Evolutionary conservation across 495 filamentous ascomycete species (phyloP).

Genomic region (Tuber calosporum): DNA sequence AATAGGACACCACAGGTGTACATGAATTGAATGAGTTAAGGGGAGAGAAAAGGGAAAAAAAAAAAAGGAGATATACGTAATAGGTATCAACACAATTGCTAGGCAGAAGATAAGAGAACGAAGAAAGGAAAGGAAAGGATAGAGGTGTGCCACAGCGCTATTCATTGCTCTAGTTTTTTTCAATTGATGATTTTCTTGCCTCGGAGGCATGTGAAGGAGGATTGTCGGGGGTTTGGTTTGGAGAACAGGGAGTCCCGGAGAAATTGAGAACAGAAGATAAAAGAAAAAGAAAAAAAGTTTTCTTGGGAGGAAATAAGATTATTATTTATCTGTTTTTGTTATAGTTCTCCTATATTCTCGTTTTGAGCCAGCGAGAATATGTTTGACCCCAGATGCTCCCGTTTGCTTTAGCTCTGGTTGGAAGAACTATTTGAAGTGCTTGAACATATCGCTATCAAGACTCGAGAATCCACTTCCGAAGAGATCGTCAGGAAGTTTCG

Average conservation of each 20-base stretch:
- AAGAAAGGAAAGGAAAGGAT: not conserved
- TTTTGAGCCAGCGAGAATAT: not conserved
- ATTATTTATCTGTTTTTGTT: not conserved
- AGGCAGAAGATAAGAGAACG: not conserved
- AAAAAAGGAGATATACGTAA: not conserved
- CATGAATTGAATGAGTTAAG: not conserved
- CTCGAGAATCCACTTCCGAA: slow-evolving; percentile 49
- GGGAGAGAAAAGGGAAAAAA: not conserved
- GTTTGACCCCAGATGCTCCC: not conserved
- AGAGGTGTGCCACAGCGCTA: not conserved
- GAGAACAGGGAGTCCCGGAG: not conserved
- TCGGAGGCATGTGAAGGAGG: not conserved
- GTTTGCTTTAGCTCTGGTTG: not conserved
- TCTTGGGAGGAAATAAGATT: not conserved
- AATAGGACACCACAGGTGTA: not conserved
- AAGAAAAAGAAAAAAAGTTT: slow-evolving; percentile 11
- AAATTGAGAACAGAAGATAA: slow-evolving; percentile 21
- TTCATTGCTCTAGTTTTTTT: not conserved
- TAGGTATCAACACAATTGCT: not conserved
- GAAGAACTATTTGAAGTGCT: slow-evolving; percentile 48
- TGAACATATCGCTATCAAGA: slow-evolving; percentile 55
- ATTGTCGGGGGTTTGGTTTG: not conserved
- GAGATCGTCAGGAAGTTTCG: slow-evolving; percentile 52
- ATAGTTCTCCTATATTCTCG: not conserved
- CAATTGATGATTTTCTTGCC: not conserved